Evolutionary conservation across 495 filamentous ascomycete genomes (phyloP), one percentile per base, ranked within the genome.

Genomic region (Penicillium steckii): DNA sequence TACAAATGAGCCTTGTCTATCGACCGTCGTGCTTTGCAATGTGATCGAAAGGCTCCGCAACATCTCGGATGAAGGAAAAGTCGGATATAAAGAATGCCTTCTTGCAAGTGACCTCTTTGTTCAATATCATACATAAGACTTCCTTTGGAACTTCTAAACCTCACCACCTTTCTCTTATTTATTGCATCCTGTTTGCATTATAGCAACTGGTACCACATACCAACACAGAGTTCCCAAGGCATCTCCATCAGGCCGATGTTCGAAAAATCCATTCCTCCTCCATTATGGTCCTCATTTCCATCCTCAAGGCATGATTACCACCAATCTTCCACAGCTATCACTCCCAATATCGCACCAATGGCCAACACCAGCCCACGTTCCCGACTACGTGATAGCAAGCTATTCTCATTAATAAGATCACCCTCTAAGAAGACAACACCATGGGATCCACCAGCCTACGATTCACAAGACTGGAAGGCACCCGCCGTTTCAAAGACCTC

Each of bases 391-490:
- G 32, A 37, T 12, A 48, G 12, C 22, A 37, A 24, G 19, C 46
- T 48, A 3, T 38, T 48, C 23, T 4, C 46, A 18, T 18, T 46
- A 19, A 24, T 29, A 9, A 13, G 44, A 37, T n/a, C 10, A 18
- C 32, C 37, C n/a, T n/a, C 32, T 8, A 38, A 37, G 30, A 41
- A 46, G 29, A 15, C 18, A 13, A 8, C 40, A 21, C 17, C 40
- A 2, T 69, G 67, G 71, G 56, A 66, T 7, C 73, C 71, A 12
- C 73, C 73, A 21, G 56, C 70, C 24, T 76, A 76, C 55, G 43
- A 61, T 23, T 19, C 63, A 4, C 48, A 32, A 17, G 13, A 44
- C 33, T 44, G 44, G 13, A 32, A 30, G 17, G 21, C 50, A 9
- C 27, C 55, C 25, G 12, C 22, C 19, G 38, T 42, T 27, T 33